Base-by-base conservation (phyloP, 306 rosid species). In the Trifolium pratense region DNA sequence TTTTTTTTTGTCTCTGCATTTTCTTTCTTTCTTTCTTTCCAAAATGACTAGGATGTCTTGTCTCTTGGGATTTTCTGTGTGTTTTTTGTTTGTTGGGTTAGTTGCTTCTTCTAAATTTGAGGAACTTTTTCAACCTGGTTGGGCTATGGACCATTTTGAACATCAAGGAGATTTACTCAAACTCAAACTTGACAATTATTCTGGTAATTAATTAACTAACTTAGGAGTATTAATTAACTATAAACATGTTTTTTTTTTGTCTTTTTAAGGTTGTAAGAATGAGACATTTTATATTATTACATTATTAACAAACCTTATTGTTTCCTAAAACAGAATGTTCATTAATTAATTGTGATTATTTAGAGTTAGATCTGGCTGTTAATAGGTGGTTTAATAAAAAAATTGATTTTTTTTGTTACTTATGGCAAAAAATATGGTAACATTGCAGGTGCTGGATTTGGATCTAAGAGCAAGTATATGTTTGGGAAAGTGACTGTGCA, bases 361-460 rank as follows among this genome's bases (percentile, higher is more conserved):
- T 23, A 58, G 15, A 1, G 7, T 9, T 67, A 23, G 60, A 52
- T 78, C 73, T 78, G 60, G 10, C 25, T 55, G 29, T 65, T 66
- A 36, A 7, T 46, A 56, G 63, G 0, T 3, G 21, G 9, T 67
- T 45, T 43, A 36, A 17, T 15, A 16, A 49, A 55, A 36, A 78
- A 9, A 71, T 32, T 21, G 36, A 13, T 32, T 49, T 25, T 8
- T 66, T 34, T 34, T 68, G 55, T 17, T 21, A 21, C 49, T 70
- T 15, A 42, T 15, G 21, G 39, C 1, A 0, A 36, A 31, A 29
- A 12, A 36, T 57, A 20, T 62, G 13, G 11, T 31, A 34, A 37
- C 34, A 57, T 84, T 86, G 59, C 83, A 94, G 99, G 97, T 20
- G 96, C 99, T 86, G 99, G 99, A 39, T 94, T 94, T 84, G 78